Evolutionary conservation across 176 grass and related monocot species (phyloP).

Genomic region (Musa beccarii): DNA sequence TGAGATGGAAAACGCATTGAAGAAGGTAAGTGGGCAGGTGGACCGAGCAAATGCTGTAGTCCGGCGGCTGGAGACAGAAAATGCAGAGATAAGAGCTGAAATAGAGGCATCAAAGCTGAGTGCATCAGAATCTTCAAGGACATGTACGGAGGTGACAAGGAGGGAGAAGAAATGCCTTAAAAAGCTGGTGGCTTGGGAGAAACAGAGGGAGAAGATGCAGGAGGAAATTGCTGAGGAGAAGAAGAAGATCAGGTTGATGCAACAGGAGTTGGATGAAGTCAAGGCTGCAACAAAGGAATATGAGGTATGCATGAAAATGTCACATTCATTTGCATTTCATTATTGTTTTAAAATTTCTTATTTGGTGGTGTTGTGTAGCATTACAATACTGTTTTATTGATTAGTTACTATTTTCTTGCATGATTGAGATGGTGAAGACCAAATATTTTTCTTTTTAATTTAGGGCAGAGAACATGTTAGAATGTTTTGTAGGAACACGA

Average conservation of each 20-base stretch:
- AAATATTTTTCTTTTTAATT: not conserved
- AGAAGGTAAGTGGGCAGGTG: slow-evolving; percentile 83
- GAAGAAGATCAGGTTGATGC: slow-evolving; percentile 33
- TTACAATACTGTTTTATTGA: not conserved
- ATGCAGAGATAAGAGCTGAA: slow-evolving; percentile 93
- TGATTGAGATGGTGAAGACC: not conserved
- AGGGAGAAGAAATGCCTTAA: slow-evolving; percentile 79
- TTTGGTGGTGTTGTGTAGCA: slow-evolving; percentile 8
- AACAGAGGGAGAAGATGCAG: slow-evolving; percentile 55
- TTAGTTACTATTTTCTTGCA: not conserved
- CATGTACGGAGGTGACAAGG: slow-evolving; percentile 45
- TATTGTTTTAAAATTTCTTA: not conserved
- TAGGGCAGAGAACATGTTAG: not conserved
- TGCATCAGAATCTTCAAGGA: slow-evolving; percentile 67
- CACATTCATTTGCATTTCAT: not conserved
- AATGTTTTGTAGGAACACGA: not conserved
- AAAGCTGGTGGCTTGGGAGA: slow-evolving; percentile 56
- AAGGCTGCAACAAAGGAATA: slow-evolving; percentile 37
- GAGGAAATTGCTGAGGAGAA: slow-evolving; percentile 47
- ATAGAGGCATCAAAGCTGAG: slow-evolving; percentile 90
- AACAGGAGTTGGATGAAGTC: slow-evolving; percentile 50
- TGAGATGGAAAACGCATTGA: slow-evolving; percentile 68
- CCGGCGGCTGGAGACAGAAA: slow-evolving; percentile 72
- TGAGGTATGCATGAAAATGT: slow-evolving; percentile 47
- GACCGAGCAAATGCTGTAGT: slow-evolving; percentile 65